phyloP scores from a whole-genome alignment of 2,329 filamentous ascomycete species.

The Lomentospora prolificans region DNA sequence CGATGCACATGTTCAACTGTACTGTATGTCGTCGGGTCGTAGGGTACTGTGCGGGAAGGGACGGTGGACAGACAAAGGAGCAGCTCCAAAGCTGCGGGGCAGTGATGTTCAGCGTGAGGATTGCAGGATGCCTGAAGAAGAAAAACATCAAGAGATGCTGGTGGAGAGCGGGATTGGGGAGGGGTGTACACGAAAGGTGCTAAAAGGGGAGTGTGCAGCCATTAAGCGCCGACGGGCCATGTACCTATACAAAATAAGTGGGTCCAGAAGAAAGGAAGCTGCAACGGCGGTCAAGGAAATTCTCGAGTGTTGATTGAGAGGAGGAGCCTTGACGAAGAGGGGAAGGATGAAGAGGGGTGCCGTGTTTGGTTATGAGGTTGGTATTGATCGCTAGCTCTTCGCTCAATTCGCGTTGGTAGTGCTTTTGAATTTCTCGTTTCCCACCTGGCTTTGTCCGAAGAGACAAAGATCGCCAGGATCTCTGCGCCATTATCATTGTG shows the following conservation, averaged over 20 bases:
- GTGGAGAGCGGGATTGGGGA: neutral
- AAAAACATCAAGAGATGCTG: neutral
- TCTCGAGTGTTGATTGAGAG: neutral
- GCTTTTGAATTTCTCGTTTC: neutral
- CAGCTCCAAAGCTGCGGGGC: no score
- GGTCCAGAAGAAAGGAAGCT: slow-evolving; percentile 1
- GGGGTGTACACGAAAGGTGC: neutral
- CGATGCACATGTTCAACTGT: neutral
- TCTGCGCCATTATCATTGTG: neutral
- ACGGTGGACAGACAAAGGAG: neutral
- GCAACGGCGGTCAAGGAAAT: slow-evolving; percentile 2
- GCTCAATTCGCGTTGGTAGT: neutral
- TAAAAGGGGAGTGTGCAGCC: neutral
- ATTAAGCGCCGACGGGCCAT: neutral
- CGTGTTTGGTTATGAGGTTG: neutral
- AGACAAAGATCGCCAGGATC: neutral
- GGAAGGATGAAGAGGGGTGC: neutral
- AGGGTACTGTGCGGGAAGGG: neutral
- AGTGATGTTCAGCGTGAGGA: no score
- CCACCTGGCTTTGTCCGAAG: neutral
- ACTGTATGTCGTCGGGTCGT: neutral
- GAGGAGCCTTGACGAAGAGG: neutral
- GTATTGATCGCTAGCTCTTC: neutral
- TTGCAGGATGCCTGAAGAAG: neutral
- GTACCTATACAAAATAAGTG: slow-evolving; percentile 2